Conservation (phyloP, 148 eudicot genomes). For the Euryodendron excelsum region DNA sequence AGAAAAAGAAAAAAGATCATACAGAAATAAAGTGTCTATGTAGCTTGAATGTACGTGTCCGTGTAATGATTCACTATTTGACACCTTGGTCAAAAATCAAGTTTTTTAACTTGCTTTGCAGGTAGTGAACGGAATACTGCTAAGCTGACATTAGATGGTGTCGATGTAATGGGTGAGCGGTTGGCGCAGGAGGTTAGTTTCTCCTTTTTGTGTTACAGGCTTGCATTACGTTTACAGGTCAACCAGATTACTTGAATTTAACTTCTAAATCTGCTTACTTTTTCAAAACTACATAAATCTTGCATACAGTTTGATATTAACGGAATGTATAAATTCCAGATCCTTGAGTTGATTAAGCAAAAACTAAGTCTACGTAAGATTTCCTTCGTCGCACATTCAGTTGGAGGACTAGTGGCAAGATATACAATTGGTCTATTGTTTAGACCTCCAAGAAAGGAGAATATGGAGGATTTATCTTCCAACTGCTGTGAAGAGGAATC, state of each 20-base stretch:
- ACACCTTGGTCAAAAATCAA: background rate
- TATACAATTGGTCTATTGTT: conserved; percentile 82
- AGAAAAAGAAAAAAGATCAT: background rate
- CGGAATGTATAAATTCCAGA: conserved; percentile 44
- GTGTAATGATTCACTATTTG: background rate
- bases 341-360: conserved; percentile 62
- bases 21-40: too few species aligned
- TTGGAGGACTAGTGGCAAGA: conserved; percentile 96
- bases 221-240: conserved; percentile 5
- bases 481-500: conserved; percentile 32
- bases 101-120: conserved; percentile 32
- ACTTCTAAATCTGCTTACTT: background rate
- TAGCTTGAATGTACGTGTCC: background rate
- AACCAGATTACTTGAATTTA: background rate
- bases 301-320: conserved; percentile 16
- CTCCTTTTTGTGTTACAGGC: background rate
- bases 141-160: conserved; percentile 75
- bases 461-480: conserved; percentile 22
- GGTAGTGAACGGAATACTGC: conserved; percentile 84
- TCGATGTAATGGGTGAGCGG: conserved; percentile 95
- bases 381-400: conserved; percentile 92
- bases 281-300: conserved; percentile 5
- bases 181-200: conserved; percentile 80
- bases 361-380: conserved; percentile 67
- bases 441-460: conserved; percentile 35